A percentile compares a stretch with the other conserved stretches of the same genome.
Conservation (phyloP, 2,329 filamentous ascomycete genomes). For the Fusarium sp. region DNA sequence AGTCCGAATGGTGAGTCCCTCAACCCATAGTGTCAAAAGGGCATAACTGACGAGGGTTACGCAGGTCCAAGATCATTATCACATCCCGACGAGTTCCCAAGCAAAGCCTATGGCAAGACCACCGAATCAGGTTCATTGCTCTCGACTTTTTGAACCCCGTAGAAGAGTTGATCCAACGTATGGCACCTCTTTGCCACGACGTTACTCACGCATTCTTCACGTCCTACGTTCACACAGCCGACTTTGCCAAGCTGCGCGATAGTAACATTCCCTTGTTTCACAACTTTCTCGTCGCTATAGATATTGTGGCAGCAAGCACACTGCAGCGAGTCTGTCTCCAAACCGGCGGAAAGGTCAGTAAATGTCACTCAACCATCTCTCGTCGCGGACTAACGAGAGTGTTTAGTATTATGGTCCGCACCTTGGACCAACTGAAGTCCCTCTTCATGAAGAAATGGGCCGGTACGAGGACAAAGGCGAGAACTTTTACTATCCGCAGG, state of each 20-base stretch:
- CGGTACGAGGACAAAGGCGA: constrained; percentile 30
- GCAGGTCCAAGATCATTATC: constrained; percentile 36
- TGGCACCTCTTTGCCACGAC: constrained; percentile 25
- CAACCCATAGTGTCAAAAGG: too few species aligned
- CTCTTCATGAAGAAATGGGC: constrained; percentile 26
- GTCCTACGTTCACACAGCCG: constrained; percentile 29
- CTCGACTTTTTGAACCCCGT: constrained; percentile 31
- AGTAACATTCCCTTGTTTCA: constrained; percentile 29
- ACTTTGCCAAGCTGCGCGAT: constrained; percentile 29
- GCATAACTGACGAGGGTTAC: too few species aligned
- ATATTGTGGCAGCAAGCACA: constrained; percentile 22
- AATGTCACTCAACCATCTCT: background rate
- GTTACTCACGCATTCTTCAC: constrained; percentile 33
- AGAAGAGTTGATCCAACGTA: constrained; percentile 25
- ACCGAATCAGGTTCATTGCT: constrained; percentile 23
- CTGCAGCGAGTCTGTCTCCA: constrained; percentile 28
- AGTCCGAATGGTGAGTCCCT: constrained; percentile 19
- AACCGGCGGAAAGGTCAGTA: constrained; percentile 28
- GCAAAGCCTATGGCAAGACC: constrained; percentile 30
- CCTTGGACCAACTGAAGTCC: constrained; percentile 28
- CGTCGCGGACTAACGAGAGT: background rate
- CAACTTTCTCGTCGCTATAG: constrained; percentile 29
- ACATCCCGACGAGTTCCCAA: constrained; percentile 20
- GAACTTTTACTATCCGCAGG: constrained; percentile 33
- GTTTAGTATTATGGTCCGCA: constrained; percentile 28